phyloP scores from a whole-genome alignment of 352 stramenopile genomes.

The Pythium sp. region DNA sequence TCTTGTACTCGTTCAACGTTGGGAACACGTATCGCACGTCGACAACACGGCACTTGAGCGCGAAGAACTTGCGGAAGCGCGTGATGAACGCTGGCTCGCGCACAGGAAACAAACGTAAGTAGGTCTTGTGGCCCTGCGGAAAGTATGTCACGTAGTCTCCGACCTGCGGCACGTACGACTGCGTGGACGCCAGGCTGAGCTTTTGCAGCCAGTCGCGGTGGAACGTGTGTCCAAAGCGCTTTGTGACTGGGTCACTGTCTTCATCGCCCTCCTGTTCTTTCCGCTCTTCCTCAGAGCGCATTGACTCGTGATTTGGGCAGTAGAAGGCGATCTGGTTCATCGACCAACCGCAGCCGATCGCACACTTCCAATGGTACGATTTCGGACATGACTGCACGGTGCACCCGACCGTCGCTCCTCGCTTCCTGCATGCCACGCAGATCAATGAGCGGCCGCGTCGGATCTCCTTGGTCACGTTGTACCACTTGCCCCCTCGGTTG shows the following conservation, averaged over 20 bases:
- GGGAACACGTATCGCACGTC: slow-evolving; percentile 80
- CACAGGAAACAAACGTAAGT: slow-evolving; percentile 35
- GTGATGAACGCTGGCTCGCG: slow-evolving; percentile 45
- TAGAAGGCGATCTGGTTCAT: slow-evolving; percentile 84
- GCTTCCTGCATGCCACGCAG: slow-evolving; percentile 67
- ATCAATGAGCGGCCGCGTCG: slow-evolving; percentile 63
- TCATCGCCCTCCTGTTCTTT: slow-evolving; percentile 28
- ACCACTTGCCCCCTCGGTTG: slow-evolving; percentile 73
- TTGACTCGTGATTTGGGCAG: slow-evolving; percentile 54
- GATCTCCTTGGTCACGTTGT: slow-evolving; percentile 83
- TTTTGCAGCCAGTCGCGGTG: slow-evolving; percentile 81
- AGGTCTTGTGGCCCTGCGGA: slow-evolving; percentile 64
- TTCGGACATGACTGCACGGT: slow-evolving; percentile 55
- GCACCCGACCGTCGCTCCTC: slow-evolving; percentile 77
- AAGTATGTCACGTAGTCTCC: slow-evolving; percentile 85
- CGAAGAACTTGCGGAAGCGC: slow-evolving; percentile 54
- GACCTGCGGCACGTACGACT: slow-evolving; percentile 79
- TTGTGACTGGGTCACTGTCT: slow-evolving; percentile 39
- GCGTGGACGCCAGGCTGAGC: slow-evolving; percentile 36
- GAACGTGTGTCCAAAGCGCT: slow-evolving; percentile 66
- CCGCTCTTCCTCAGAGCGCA: slow-evolving; percentile 29
- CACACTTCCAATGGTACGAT: slow-evolving; percentile 86
- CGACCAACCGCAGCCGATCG: slow-evolving; percentile 62
- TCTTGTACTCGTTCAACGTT: slow-evolving; percentile 46
- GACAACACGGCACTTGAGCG: slow-evolving; percentile 72